phyloP scores from a whole-genome alignment of 768 basidiomycete species.

The Suillus subaureus region DNA sequence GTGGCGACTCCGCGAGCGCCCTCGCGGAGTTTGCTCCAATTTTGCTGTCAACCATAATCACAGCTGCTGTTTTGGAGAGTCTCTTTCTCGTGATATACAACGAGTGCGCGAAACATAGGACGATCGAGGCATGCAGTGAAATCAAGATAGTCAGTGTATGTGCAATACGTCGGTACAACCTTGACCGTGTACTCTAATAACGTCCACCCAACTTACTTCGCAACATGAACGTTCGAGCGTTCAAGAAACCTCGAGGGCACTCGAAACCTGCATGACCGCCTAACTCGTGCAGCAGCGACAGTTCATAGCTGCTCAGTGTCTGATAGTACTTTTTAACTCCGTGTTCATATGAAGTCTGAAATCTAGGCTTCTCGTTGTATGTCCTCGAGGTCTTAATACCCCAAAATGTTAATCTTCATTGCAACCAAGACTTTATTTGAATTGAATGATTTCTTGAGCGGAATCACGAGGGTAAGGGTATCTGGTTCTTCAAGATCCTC shows the following conservation, averaged over 20 bases:
- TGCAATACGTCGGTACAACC: not conserved
- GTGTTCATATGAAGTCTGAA: not conserved
- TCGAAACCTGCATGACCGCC: not conserved
- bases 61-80: not conserved
- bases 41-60: not conserved
- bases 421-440: not conserved
- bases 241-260: not conserved
- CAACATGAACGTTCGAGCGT: not conserved
- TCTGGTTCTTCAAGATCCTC: slow-evolving; percentile 4
- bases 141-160: not conserved
- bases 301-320: not conserved
- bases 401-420: not conserved
- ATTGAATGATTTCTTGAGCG: not conserved
- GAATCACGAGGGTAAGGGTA: slow-evolving; percentile 1
- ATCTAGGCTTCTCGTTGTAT: not conserved
- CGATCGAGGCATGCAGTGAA: not conserved
- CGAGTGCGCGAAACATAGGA: not conserved
- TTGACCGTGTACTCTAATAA: not conserved
- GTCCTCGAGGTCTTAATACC: not conserved
- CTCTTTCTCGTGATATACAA: not conserved
- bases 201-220: not conserved
- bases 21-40: slow-evolving; percentile 27
- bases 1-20: slow-evolving; percentile 22
- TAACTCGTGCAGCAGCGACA: not conserved
- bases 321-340: not conserved